Conservation (phyloP, 2,329 filamentous ascomycete genomes). For the Ascomycota sp. region DNA sequence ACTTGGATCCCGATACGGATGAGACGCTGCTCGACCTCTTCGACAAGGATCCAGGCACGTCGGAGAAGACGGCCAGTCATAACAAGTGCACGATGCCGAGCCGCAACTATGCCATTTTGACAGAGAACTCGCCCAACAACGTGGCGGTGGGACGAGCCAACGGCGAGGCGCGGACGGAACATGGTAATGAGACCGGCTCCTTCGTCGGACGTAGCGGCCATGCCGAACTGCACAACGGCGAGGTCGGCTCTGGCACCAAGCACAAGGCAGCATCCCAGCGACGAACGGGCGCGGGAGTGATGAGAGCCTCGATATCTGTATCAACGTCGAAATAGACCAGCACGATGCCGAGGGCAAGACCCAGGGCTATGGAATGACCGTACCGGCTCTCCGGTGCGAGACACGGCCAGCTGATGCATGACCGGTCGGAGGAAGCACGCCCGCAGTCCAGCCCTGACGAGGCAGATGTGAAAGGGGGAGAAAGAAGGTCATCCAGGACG, state of each 20-base stretch:
- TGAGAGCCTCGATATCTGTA: slow-evolving; percentile 54
- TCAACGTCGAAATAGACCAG: slow-evolving; percentile 77
- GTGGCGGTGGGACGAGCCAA: slow-evolving; percentile 6
- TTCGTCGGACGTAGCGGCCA: slow-evolving; percentile 42
- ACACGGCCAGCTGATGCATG: too few relatives aligned
- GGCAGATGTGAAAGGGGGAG: too few relatives aligned
- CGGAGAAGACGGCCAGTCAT: slow-evolving; percentile 48
- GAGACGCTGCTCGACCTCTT: slow-evolving; percentile 92
- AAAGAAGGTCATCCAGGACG: too few relatives aligned
- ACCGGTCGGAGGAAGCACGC: too few relatives aligned
- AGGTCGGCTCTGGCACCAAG: slow-evolving; percentile 54
- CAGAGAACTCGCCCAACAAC: slow-evolving; percentile 58
- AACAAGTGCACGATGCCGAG: slow-evolving; percentile 84
- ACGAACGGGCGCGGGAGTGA: slow-evolving; percentile 34
- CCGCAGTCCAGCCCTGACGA: too few relatives aligned
- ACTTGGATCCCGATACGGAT: slow-evolving; percentile 53
- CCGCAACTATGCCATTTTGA: slow-evolving; percentile 80
- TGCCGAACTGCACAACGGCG: slow-evolving; percentile 52
- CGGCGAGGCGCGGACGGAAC: slow-evolving; percentile 7
- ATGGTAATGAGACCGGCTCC: slow-evolving; percentile 5
- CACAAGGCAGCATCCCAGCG: slow-evolving; percentile 50
- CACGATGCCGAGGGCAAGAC: slow-evolving; percentile 64
- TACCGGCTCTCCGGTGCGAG: slow-evolving; percentile 44
- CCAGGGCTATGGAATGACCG: slow-evolving; percentile 61
- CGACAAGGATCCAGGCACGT: slow-evolving; percentile 63